Base-by-base conservation (phyloP, 352 stramenopile species). In the Paralagenidium karlingii region DNA sequence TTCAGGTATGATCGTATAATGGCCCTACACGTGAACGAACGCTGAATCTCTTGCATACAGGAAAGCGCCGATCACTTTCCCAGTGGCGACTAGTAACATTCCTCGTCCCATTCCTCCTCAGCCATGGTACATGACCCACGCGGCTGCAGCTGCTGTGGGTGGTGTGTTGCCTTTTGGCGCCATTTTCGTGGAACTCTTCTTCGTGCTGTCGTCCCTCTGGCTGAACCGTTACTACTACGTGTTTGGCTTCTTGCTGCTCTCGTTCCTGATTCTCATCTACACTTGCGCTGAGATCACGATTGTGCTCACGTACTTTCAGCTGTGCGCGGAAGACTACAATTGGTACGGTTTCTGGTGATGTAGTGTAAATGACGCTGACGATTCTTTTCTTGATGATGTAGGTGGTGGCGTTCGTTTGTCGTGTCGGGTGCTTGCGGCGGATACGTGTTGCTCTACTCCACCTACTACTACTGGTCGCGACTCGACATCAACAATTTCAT, bases 201-300 rank as follows among this genome's bases (percentile, higher is more conserved):
- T 99, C 61, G 98, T 99, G 52, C 66, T 99, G 20, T 95, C 89
- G 13, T 95, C 82, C 34, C 66, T 99, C 55, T 99, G 96, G 96
- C 97, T 97, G 53, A 87, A 97, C 77, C 96, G 97, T 60, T 98
- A 98, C 63, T 99, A 99, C 80, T 99, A 99, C 70, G 88, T 99
- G 8, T 99, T 99, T 68, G 94, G 94, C 41, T 99, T 99, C 69
- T 74, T 99, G 16, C 65, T 99, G 45, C 60, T 99, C 25, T 96
- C 98, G 32, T 98, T 99, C 55, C 47, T 98, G 34, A 99, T 99
- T 52, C 71, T 99, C 27, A 63, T 99, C 40, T 82, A 99, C 43
- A 99, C 95, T 19, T 98, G 93, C 58, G 94, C 95, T 7, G 96
- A 99, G 60, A 99, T 99, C 62, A 97, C 94, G 31, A 96, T 99